Evolutionary conservation across 2,329 filamentous ascomycete species (phyloP).

Genomic region (Claviceps maximensis): DNA sequence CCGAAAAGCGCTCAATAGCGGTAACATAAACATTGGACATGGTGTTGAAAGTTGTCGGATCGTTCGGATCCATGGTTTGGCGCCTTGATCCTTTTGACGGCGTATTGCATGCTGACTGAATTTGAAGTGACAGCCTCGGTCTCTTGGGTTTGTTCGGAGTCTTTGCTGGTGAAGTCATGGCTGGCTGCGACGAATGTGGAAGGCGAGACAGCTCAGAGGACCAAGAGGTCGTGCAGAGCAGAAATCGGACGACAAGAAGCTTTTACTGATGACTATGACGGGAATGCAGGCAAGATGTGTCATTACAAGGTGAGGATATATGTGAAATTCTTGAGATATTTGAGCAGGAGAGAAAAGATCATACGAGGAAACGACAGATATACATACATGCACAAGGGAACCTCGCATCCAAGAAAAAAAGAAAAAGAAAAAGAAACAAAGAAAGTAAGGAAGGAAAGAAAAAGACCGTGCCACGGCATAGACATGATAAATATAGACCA

Average conservation of each 20-base stretch:
- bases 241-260: not conserved
- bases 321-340: not conserved
- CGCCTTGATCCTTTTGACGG: conserved; percentile 21
- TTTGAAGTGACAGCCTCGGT: conserved; percentile 45
- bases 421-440: not conserved
- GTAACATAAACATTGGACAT: conserved; percentile 52
- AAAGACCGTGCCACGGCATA: not conserved
- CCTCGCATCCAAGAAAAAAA: too few species aligned
- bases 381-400: not conserved
- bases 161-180: conserved; percentile 13
- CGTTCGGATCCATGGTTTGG: conserved; percentile 35
- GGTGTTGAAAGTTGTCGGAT: conserved; percentile 52
- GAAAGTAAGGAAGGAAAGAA: not conserved
- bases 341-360: not conserved
- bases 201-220: not conserved
- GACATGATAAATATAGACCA: not conserved
- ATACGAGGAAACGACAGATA: not conserved
- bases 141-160: conserved; percentile 24
- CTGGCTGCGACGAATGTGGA: not conserved
- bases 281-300: not conserved
- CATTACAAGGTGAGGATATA: not conserved
- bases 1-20: conserved; percentile 46
- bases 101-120: conserved; percentile 29
- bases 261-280: not conserved
- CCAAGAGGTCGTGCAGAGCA: not conserved